Conservation (phyloP, 495 filamentous ascomycete species). For the Diplogelasinospora grovesii region DNA sequence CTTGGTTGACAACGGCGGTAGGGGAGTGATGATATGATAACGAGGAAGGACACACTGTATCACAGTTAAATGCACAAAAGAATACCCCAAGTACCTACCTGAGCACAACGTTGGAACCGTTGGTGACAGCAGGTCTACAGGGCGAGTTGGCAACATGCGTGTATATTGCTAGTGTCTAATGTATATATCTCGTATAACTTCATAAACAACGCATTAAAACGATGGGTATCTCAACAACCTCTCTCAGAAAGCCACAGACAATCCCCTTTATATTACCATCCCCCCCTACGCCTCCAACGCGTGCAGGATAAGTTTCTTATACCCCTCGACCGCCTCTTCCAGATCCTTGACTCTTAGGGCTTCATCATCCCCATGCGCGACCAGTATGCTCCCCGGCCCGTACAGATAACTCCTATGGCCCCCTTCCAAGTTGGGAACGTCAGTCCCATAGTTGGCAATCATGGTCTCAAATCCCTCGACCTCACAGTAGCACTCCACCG, state of each 20-base stretch:
- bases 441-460: slow-evolving; percentile 87
- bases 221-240: too few relatives aligned
- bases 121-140: too few relatives aligned
- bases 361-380: slow-evolving; percentile 85
- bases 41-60: too few relatives aligned
- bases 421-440: slow-evolving; percentile 69
- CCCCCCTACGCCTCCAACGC: slow-evolving; percentile 38
- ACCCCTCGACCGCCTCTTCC: slow-evolving; percentile 61
- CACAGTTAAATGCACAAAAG: too few relatives aligned
- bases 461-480: slow-evolving; percentile 72
- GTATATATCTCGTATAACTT: too few relatives aligned
- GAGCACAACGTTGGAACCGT: too few relatives aligned
- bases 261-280: too few relatives aligned
- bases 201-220: too few relatives aligned
- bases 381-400: slow-evolving; percentile 80
- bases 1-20: slow-evolving; percentile 10
- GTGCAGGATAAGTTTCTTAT: slow-evolving; percentile 62
- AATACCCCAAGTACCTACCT: too few relatives aligned
- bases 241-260: too few relatives aligned
- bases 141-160: too few relatives aligned
- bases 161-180: too few relatives aligned
- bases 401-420: slow-evolving; percentile 79
- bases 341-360: slow-evolving; percentile 63
- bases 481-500: slow-evolving; percentile 71
- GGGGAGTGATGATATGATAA: background rate